Percentiles rank a stretch among this genome's conserved stretches.
phyloP scores from a whole-genome alignment of 331 rosid species.

The Malus hybrid region DNA sequence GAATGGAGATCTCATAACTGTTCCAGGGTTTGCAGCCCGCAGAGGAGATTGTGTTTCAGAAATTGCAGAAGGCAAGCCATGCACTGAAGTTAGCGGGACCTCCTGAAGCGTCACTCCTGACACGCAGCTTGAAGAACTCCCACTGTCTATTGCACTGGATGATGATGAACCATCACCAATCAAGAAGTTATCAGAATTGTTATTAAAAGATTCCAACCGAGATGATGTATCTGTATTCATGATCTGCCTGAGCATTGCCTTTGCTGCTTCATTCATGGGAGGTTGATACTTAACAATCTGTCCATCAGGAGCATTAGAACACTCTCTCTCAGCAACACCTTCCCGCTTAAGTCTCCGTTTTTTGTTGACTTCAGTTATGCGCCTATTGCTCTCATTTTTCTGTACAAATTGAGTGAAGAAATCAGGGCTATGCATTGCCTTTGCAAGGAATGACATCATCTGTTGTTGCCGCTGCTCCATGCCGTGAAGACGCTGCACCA shows the following conservation, averaged over 20 bases:
- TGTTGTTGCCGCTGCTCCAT: slow-evolving; percentile 98
- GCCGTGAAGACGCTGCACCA: slow-evolving; percentile 89
- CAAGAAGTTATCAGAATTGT: slow-evolving; percentile 40
- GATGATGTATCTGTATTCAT: slow-evolving; percentile 59
- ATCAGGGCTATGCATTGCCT: slow-evolving; percentile 92
- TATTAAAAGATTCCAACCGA: slow-evolving; percentile 37
- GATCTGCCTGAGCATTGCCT: slow-evolving; percentile 71
- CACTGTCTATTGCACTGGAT: slow-evolving; percentile 42
- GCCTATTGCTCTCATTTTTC: slow-evolving; percentile 75
- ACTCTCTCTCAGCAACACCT: slow-evolving; percentile 42
- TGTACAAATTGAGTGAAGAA: slow-evolving; percentile 90
- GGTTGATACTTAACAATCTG: slow-evolving; percentile 87
- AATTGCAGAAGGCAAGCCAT: slow-evolving; percentile 24
- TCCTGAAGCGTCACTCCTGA: slow-evolving; percentile 84
- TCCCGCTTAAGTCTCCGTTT: slow-evolving; percentile 85
- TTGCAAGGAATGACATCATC: slow-evolving; percentile 98
- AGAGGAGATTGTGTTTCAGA: slow-evolving; percentile 46
- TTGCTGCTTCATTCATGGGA: slow-evolving; percentile 59
- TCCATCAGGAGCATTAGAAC: slow-evolving; percentile 55
- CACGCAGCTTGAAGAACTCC: slow-evolving; percentile 47
- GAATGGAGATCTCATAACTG: slow-evolving; percentile 22
- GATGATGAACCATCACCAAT: slow-evolving; percentile 54
- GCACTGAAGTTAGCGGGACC: slow-evolving; percentile 52
- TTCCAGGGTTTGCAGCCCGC: slow-evolving; percentile 35
- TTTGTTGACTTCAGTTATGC: slow-evolving; percentile 66